These are phyloP conservation scores for Coccomyxa sp. DNA, from an alignment of 139 green algal species.

Conservation along the genomic window DNA sequence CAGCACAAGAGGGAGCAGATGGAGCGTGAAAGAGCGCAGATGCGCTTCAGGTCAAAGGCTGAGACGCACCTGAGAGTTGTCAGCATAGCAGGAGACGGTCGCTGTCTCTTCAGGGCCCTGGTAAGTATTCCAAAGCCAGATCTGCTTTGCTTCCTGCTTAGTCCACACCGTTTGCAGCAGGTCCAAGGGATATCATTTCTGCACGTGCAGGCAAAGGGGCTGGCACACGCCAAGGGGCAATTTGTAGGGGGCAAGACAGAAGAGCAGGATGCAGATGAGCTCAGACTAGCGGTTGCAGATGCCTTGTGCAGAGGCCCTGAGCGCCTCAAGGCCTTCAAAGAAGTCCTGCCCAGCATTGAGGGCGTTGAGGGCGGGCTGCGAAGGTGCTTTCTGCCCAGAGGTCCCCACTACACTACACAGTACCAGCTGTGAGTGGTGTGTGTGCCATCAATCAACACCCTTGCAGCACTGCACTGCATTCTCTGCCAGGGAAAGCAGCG, in stretches of 20 bases:
- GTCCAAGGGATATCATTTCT: no score
- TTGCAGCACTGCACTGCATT: no score
- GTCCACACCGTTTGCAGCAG: no score
- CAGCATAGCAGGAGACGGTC: conserved; percentile 42
- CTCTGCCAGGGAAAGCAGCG: no score
- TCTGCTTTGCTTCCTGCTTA: no score
- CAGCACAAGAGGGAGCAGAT: not conserved
- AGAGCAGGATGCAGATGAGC: conserved; percentile 41
- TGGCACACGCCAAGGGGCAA: conserved; percentile 45
- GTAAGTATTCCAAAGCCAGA: no score
- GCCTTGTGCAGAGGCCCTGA: conserved; percentile 46
- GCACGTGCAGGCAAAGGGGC: conserved; percentile 28
- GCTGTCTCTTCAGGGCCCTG: conserved; percentile 65
- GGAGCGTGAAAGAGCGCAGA: not conserved
- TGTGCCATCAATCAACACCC: no score
- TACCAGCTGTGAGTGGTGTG: no score
- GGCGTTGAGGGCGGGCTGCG: conserved; percentile 33
- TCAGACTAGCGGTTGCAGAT: conserved; percentile 54
- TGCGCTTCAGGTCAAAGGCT: not conserved
- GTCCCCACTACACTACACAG: no score
- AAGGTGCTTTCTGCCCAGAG: conserved; percentile 19
- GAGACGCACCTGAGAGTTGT: conserved; percentile 31
- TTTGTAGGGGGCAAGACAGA: conserved; percentile 24
- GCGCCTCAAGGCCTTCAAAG: conserved; percentile 40
- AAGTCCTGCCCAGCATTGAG: conserved; percentile 33